Percentiles rank a stretch among this genome's conserved stretches.
These are phyloP conservation scores for Colletotrichum ledebouriae DNA, from an alignment of 2,329 filamentous ascomycete species.

Conservation along the genomic window DNA sequence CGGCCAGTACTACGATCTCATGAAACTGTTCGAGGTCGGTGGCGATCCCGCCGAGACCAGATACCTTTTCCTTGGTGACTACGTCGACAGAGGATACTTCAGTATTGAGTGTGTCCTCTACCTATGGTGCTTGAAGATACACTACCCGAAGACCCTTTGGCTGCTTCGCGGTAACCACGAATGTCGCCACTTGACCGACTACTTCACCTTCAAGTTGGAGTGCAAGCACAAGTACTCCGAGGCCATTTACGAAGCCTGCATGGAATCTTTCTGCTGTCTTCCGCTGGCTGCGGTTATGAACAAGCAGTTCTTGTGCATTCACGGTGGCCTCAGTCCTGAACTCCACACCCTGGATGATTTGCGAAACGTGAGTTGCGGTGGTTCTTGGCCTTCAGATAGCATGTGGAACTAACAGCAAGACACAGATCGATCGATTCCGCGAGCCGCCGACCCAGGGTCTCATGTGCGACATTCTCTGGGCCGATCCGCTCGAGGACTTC, in stretches of 20 bases:
- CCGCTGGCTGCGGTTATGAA: conserved; percentile 98
- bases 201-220: conserved; percentile 99
- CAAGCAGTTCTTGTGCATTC: conserved; percentile 99
- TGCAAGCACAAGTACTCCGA: conserved; percentile 99
- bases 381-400: background rate
- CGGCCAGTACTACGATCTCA: conserved; percentile 98
- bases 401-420: conserved; percentile 13
- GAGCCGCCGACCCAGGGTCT: conserved; percentile 97
- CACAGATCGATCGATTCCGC: conserved; percentile 93
- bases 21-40: conserved; percentile 99
- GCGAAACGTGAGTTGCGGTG: conserved; percentile 72
- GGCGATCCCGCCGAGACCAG: conserved; percentile 96
- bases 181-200: conserved; percentile 98
- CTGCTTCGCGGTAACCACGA: conserved; percentile 98
- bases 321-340: conserved; percentile 95
- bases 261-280: conserved; percentile 96
- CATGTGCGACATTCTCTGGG: conserved; percentile 99
- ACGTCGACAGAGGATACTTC: conserved; percentile 98
- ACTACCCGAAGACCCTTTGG: conserved; percentile 98
- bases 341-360: conserved; percentile 95
- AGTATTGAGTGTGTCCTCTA: conserved; percentile 99
- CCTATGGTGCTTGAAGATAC: conserved; percentile 98
- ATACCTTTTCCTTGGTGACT: conserved; percentile 97
- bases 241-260: conserved; percentile 94
- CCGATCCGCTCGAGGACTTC: conserved; percentile 97